Evolutionary conservation across 1,284 basidiomycete genomes (phyloP).

Genomic region (Porphyrellus sp.): DNA sequence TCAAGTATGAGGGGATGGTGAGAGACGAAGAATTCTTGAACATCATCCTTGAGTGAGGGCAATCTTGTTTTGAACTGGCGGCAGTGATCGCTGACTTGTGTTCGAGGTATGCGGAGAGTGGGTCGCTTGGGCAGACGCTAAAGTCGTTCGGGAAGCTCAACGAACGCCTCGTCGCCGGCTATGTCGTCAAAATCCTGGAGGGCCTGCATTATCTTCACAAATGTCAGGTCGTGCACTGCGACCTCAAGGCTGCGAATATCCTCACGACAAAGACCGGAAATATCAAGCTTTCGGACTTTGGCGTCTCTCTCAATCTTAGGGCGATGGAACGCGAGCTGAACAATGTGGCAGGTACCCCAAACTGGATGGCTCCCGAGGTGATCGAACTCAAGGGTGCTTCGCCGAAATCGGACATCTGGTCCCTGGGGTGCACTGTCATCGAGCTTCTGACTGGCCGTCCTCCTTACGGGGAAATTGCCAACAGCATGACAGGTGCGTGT

Average conservation of each 20-base stretch:
- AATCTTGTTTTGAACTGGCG: conserved; percentile 13
- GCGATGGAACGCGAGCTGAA: conserved; percentile 89
- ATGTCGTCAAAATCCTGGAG: conserved; percentile 92
- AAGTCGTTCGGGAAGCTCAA: conserved; percentile 91
- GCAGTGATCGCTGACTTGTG: conserved; percentile 14
- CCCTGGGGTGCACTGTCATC: conserved; percentile 88
- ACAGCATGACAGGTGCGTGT: conserved; percentile 76
- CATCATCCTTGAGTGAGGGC: conserved; percentile 88
- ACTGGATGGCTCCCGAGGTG: conserved; percentile 98
- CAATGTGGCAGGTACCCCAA: conserved; percentile 90
- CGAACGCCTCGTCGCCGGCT: conserved; percentile 83
- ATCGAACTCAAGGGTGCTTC: conserved; percentile 80
- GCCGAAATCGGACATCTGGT: conserved; percentile 87
- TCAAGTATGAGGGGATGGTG: conserved; percentile 96
- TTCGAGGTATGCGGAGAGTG: conserved; percentile 86
- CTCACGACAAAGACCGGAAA: conserved; percentile 96
- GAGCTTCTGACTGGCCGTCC: conserved; percentile 90
- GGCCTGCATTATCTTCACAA: conserved; percentile 86
- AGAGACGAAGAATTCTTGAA: conserved; percentile 82
- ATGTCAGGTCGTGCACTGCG: conserved; percentile 82
- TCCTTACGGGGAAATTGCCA: conserved; percentile 84
- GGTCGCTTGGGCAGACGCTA: conserved; percentile 86
- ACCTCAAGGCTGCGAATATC: conserved; percentile 98
- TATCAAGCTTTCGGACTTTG: conserved; percentile 97
- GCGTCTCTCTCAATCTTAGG: conserved; percentile 96